phyloP scores from a whole-genome alignment of 306 rosid species.

The Medicago lupulina region DNA sequence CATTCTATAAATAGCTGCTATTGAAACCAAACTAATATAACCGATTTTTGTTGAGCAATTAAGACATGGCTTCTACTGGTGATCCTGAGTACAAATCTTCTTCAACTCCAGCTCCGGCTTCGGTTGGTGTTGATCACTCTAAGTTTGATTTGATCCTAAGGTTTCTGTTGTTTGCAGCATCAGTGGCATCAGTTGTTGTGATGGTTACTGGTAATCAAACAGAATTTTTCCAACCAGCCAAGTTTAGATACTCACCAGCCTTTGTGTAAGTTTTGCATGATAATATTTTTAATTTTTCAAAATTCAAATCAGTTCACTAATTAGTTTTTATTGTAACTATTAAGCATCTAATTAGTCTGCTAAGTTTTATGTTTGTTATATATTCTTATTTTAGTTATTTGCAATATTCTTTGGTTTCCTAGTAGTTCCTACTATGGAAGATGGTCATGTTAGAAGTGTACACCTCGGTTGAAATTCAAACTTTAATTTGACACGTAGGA shows the following conservation, averaged over 20 bases:
- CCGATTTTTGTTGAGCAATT: not conserved
- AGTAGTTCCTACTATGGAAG: not conserved
- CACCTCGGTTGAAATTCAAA: not conserved
- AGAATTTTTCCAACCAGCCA: conserved; percentile 42
- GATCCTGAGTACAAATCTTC: conserved; percentile 53
- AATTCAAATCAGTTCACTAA: not conserved
- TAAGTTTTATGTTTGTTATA: not conserved
- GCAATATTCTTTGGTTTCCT: not conserved
- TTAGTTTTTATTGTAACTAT: not conserved
- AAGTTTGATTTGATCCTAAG: conserved; percentile 57
- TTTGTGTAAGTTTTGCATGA: conserved; percentile 59
- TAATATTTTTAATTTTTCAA: no score
- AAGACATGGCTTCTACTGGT: conserved; percentile 64
- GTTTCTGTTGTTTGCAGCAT: conserved; percentile 69
- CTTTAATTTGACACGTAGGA: not conserved
- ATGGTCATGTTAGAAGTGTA: not conserved
- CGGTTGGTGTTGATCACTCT: conserved; percentile 33
- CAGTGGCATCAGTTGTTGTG: conserved; percentile 64
- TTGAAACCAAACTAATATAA: not conserved
- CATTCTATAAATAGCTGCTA: not conserved
- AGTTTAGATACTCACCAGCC: conserved; percentile 82
- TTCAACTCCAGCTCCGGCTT: conserved; percentile 36
- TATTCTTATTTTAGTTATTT: not conserved
- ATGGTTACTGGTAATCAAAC: conserved; percentile 77
- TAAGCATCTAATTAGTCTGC: not conserved